Base-by-base conservation (phyloP, 257 asterid genomes). In the Primulina huaijiensis region DNA sequence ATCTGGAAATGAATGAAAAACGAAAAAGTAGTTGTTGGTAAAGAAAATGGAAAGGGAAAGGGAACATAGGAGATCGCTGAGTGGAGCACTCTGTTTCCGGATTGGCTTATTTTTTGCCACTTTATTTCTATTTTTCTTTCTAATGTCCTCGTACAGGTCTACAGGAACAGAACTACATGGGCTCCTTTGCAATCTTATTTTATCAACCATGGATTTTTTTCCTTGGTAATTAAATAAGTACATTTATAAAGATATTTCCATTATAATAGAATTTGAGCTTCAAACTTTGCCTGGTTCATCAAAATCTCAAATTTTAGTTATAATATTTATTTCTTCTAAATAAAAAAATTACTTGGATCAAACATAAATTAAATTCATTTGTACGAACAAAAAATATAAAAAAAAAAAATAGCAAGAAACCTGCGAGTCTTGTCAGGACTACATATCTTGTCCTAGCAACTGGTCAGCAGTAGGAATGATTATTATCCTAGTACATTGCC, bases 81-180 rank as follows among this genome's bases (percentile, higher is more conserved):
- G 59, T 65, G 69, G 69, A 55, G 69, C 69, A 37, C 52, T 40
- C 46, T 40, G 46, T 65, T 52, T 21, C 52, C 52, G 69, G 59
- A 23, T 64, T 64, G 58, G 35, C 11, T 38, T 21, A 46, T 37
- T 37, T 11, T 64, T 64, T 30, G 55, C 55, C 55, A 46, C 55
- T 57, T 7, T 58, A 21, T 58, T 58, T 8, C 7, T 10, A 25
- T 58, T 10, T 11, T 20, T 3, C n/a, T 20, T 7, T 21, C 12
- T 43, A 2, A 43, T 7, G 7, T 33, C 37, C 37, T 1, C 21
- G 27, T 58, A 2, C 5, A 0, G 11, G 14, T 58, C 6, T 23
- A 23, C 25, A 23, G 1, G 25, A 23, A 23, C 25, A 33, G 37
- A 2, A 2, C 1, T 33, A 8, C 27, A 55, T 23, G 16, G 7